These are phyloP conservation scores for Penicillium sp. DNA, from an alignment of 2,329 filamentous ascomycete genomes.

Conservation along the genomic window DNA sequence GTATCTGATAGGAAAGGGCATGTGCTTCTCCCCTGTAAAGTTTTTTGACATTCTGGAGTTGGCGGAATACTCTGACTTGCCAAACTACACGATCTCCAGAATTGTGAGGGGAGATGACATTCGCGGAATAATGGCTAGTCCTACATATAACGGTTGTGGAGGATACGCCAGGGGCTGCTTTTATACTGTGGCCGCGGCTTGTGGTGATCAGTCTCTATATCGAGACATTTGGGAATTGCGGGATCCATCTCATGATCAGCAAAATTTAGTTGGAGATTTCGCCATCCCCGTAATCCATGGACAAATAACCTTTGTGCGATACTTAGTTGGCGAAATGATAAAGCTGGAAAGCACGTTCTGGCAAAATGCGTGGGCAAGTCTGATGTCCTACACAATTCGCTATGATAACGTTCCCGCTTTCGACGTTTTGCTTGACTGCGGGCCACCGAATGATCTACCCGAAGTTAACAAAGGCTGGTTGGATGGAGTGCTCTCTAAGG, in stretches of 20 bases:
- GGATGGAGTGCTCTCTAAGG: not conserved
- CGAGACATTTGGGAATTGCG: not conserved
- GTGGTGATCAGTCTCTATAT: not conserved
- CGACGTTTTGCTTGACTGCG: not conserved
- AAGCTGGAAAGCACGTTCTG: not conserved
- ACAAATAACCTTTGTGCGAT: not conserved
- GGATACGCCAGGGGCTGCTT: no score
- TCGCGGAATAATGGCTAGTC: not conserved
- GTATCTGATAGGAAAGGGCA: not conserved
- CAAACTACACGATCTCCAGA: not conserved
- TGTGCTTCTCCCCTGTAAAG: not conserved
- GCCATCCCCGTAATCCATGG: not conserved
- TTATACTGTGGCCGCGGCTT: not conserved
- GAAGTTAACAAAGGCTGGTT: not conserved
- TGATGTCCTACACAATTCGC: not conserved
- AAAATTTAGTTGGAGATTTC: not conserved
- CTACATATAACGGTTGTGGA: no score
- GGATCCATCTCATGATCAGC: not conserved
- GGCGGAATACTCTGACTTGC: not conserved
- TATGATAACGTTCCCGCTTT: not conserved
- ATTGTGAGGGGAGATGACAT: not conserved
- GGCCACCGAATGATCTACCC: not conserved
- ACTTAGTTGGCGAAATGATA: not conserved
- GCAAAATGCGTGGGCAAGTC: not conserved
- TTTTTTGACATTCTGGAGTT: not conserved